A percentile compares a stretch with the other conserved stretches of the same genome.
These are phyloP conservation scores for Penicillium egyptiacum DNA, from an alignment of 495 filamentous ascomycete species.

Conservation along the genomic window DNA sequence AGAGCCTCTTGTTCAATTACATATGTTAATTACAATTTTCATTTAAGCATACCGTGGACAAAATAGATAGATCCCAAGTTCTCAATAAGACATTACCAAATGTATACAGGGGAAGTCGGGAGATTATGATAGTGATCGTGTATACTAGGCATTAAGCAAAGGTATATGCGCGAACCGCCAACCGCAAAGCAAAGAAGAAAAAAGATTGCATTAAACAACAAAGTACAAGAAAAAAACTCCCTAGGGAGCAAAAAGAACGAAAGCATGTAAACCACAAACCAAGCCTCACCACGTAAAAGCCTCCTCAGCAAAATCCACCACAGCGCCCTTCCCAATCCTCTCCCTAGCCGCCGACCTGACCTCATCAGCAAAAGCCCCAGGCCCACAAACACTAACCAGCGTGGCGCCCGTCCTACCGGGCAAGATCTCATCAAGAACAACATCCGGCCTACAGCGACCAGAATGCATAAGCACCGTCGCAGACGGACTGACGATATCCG, in stretches of 20 bases:
- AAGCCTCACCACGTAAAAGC: constrained; percentile 72
- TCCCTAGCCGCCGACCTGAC: constrained; percentile 71
- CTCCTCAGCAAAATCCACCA: constrained; percentile 90
- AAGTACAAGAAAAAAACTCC: constrained; percentile 4
- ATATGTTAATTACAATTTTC: background rate
- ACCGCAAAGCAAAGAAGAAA: constrained; percentile 13
- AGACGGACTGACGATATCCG: constrained; percentile 76
- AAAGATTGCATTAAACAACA: constrained; percentile 6
- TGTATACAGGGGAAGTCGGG: background rate
- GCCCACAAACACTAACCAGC: constrained; percentile 85
- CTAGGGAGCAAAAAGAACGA: constrained; percentile 5
- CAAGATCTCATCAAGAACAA: constrained; percentile 76
- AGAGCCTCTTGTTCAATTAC: constrained; percentile 4
- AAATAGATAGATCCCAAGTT: background rate
- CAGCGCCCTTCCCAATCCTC: constrained; percentile 62
- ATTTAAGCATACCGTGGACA: background rate
- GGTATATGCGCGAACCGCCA: constrained; percentile 1
- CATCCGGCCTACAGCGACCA: constrained; percentile 57
- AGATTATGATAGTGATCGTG: background rate
- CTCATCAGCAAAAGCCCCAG: constrained; percentile 84
- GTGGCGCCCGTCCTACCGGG: constrained; percentile 75
- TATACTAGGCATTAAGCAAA: background rate
- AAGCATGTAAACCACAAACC: background rate
- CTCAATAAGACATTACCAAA: background rate
- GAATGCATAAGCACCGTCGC: constrained; percentile 89